Percentiles rank a stretch among this genome's conserved stretches.
These are phyloP conservation scores for Solanum pinnatisectum DNA, from an alignment of 257 asterid genomes.

Conservation along the genomic window DNA sequence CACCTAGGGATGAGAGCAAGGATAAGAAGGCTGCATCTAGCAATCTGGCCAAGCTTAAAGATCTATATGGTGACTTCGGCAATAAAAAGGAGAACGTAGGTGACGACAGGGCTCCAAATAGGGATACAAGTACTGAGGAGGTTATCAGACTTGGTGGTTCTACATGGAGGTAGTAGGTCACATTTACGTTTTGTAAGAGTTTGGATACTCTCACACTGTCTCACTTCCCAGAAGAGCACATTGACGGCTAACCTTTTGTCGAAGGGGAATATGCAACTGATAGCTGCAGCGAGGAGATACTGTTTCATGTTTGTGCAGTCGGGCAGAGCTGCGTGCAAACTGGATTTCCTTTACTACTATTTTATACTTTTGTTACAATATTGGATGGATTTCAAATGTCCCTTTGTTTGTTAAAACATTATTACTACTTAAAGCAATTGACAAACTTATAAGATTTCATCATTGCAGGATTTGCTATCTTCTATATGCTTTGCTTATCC, in stretches of 20 bases:
- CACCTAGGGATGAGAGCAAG: conserved; percentile 32
- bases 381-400: neutral
- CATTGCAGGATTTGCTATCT: neutral
- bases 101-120: conserved; percentile 26
- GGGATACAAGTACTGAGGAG: conserved; percentile 68
- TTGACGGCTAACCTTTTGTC: neutral
- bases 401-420: neutral
- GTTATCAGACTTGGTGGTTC: conserved; percentile 94
- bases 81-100: conserved; percentile 47
- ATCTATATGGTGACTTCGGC: conserved; percentile 69
- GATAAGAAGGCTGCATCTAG: conserved; percentile 55
- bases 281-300: neutral
- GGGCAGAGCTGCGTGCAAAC: conserved; percentile 3
- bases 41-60: conserved; percentile 89
- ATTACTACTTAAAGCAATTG: neutral
- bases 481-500: neutral
- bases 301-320: neutral
- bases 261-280: neutral
- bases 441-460: neutral
- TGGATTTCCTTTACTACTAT: neutral
- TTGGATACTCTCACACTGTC: neutral
- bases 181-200: neutral
- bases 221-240: neutral
- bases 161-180: conserved; percentile 51
- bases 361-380: neutral